phyloP scores from a whole-genome alignment of 805 yeast genomes.

The Ogataea parapolymorpha region DNA sequence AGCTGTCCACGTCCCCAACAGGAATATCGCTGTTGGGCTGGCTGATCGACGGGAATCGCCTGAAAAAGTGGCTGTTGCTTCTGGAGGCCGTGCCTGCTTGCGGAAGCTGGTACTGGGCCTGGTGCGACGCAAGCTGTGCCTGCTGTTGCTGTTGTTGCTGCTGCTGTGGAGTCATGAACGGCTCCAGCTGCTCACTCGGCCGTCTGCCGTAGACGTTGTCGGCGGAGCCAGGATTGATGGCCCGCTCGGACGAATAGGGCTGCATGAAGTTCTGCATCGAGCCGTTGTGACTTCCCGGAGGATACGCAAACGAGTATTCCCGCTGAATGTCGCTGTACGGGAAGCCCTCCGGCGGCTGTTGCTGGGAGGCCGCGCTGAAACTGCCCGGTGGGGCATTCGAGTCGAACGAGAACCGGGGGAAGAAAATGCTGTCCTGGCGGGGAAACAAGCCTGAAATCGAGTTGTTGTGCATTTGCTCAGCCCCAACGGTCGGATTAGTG shows the following conservation, averaged over 20 bases:
- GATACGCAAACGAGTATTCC: constrained; percentile 28
- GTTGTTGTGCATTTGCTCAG: constrained; percentile 16
- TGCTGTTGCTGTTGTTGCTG: constrained; percentile 13
- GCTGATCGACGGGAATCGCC: constrained; percentile 30
- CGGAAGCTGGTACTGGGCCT: constrained; percentile 15
- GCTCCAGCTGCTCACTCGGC: constrained; percentile 50
- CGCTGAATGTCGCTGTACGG: constrained; percentile 26
- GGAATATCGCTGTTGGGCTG: constrained; percentile 29
- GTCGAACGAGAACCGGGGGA: constrained; percentile 31
- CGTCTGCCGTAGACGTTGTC: constrained; percentile 35
- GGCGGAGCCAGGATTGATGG: constrained; percentile 17
- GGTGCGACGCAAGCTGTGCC: constrained; percentile 12
- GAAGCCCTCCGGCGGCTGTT: constrained; percentile 19
- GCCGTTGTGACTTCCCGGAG: constrained; percentile 19
- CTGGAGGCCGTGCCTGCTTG: constrained; percentile 24
- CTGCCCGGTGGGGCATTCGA: constrained; percentile 17
- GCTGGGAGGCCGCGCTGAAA: constrained; percentile 16
- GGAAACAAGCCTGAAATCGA: constrained; percentile 23
- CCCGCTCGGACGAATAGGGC: constrained; percentile 28
- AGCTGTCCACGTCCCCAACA: constrained; percentile 33
- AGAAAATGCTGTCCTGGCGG: constrained; percentile 30
- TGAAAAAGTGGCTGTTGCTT: constrained; percentile 28
- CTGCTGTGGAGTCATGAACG: constrained; percentile 36
- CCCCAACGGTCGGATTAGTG: constrained; percentile 2
- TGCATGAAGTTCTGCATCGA: constrained; percentile 20